A percentile compares a stretch with the other conserved stretches of the same genome.
These are phyloP conservation scores for Metschnikowia kunwiensis DNA, from an alignment of 805 yeast genomes.

Conservation along the genomic window DNA sequence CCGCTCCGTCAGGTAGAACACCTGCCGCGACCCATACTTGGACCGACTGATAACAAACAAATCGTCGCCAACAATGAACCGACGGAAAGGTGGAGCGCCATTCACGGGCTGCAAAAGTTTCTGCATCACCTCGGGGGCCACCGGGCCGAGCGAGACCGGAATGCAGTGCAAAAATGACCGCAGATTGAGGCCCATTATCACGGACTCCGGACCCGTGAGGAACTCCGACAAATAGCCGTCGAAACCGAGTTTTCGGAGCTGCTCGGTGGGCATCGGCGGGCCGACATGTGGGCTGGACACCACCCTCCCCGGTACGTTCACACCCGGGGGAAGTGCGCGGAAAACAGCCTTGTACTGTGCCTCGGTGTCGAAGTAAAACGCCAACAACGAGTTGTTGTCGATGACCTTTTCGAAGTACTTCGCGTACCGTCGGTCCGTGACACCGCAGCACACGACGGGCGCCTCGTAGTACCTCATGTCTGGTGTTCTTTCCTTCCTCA, in stretches of 20 bases:
- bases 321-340: slow-evolving; percentile 30
- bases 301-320: slow-evolving; percentile 59
- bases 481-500: slow-evolving; percentile 36
- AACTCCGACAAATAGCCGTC: slow-evolving; percentile 77
- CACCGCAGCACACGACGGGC: slow-evolving; percentile 62
- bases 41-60: slow-evolving; percentile 55
- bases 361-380: slow-evolving; percentile 60
- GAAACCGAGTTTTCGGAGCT: slow-evolving; percentile 56
- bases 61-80: slow-evolving; percentile 58
- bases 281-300: slow-evolving; percentile 16
- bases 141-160: slow-evolving; percentile 56
- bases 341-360: slow-evolving; percentile 48
- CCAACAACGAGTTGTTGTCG: slow-evolving; percentile 49
- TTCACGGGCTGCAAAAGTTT: slow-evolving; percentile 30
- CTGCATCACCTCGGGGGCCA: slow-evolving; percentile 41
- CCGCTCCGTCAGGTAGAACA: slow-evolving; percentile 41
- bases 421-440: slow-evolving; percentile 48
- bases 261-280: slow-evolving; percentile 23
- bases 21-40: slow-evolving; percentile 58
- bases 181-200: slow-evolving; percentile 68
- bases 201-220: slow-evolving; percentile 68
- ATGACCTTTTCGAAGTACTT: slow-evolving; percentile 57
- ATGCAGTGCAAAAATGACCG: slow-evolving; percentile 46
- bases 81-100: slow-evolving; percentile 48
- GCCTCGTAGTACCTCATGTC: slow-evolving; percentile 62